Conservation (phyloP, 331 rosid species). For the Dryas integrifolia region DNA sequence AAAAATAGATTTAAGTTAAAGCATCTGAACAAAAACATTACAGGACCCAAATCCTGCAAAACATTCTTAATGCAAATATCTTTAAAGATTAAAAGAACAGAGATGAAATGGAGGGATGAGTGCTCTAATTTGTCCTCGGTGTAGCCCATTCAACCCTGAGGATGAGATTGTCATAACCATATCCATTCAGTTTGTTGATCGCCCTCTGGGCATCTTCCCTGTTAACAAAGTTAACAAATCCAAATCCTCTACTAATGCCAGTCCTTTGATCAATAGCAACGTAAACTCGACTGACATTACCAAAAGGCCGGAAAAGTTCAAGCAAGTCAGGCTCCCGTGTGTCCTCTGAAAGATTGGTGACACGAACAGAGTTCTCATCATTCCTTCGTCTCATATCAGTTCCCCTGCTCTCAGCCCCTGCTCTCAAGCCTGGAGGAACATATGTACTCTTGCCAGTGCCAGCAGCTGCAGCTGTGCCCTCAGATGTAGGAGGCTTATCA, state of each 20-base stretch:
- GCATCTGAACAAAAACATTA: neutral
- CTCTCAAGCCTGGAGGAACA: constrained; percentile 84
- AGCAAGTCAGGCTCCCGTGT: constrained; percentile 88
- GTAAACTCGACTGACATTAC: constrained; percentile 82
- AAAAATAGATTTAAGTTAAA: neutral
- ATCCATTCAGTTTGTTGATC: constrained; percentile 93
- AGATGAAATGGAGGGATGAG: neutral
- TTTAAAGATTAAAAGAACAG: neutral
- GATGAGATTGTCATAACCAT: constrained; percentile 95
- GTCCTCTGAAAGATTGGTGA: constrained; percentile 95
- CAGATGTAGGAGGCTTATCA: constrained; percentile 62
- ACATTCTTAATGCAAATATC: constrained; percentile 10
- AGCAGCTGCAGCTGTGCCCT: constrained; percentile 37
- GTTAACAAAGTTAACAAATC: constrained; percentile 91
- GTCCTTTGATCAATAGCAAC: constrained; percentile 94
- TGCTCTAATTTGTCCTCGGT: constrained; percentile 69
- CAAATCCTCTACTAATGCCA: constrained; percentile 88
- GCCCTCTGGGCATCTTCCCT: constrained; percentile 96
- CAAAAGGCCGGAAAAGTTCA: constrained; percentile 94
- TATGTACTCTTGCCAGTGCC: constrained; percentile 59
- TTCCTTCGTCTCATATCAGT: constrained; percentile 91
- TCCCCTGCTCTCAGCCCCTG: constrained; percentile 65
- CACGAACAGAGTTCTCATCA: constrained; percentile 94
- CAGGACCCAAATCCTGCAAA: constrained; percentile 7
- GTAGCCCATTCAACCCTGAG: constrained; percentile 99